Evolutionary conservation across 495 filamentous ascomycete genomes (phyloP).

Genomic region (Tirmania nivea): DNA sequence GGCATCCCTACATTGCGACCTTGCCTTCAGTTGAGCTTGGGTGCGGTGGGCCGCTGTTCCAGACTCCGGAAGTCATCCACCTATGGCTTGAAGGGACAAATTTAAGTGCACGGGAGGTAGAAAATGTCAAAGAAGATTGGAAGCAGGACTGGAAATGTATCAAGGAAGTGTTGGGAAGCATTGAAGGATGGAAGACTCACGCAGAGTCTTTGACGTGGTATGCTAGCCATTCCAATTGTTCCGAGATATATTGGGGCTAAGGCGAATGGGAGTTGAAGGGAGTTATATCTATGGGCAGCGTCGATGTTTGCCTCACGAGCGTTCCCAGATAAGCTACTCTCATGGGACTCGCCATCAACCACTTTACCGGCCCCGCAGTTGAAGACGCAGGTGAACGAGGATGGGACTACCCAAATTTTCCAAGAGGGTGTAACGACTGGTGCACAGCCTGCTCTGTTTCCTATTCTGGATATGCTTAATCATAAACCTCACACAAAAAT

Average conservation of each 20-base stretch:
- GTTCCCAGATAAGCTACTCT: slow-evolving; percentile 21
- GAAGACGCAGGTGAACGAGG: background rate
- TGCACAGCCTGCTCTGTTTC: slow-evolving; percentile 31
- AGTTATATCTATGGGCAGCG: slow-evolving; percentile 41
- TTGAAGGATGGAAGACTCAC: slow-evolving; percentile 17
- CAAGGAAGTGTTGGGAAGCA: slow-evolving; percentile 18
- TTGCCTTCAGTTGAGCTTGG: slow-evolving; percentile 26
- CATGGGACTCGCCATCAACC: slow-evolving; percentile 2
- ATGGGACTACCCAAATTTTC: background rate
- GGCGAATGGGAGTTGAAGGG: slow-evolving; percentile 22
- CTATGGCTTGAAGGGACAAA: slow-evolving; percentile 39
- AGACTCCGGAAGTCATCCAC: slow-evolving; percentile 30
- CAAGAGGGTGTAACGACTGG: slow-evolving; percentile 3
- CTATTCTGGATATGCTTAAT: slow-evolving; percentile 39
- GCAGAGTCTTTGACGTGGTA: slow-evolving; percentile 16
- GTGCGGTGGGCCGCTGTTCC: slow-evolving; percentile 37
- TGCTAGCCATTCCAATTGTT: no score
- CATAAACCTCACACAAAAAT: slow-evolving; percentile 36
- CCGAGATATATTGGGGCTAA: no score
- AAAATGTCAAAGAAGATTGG: slow-evolving; percentile 26
- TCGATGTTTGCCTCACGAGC: slow-evolving; percentile 38
- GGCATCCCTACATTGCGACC: slow-evolving; percentile 38
- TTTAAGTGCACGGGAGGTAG: slow-evolving; percentile 25
- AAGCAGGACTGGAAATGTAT: slow-evolving; percentile 29
- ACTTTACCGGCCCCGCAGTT: background rate